Percentiles rank a stretch among this genome's conserved stretches.
Evolutionary conservation across 495 filamentous ascomycete species (phyloP).

Genomic region (Aspergillus haitiensis): DNA sequence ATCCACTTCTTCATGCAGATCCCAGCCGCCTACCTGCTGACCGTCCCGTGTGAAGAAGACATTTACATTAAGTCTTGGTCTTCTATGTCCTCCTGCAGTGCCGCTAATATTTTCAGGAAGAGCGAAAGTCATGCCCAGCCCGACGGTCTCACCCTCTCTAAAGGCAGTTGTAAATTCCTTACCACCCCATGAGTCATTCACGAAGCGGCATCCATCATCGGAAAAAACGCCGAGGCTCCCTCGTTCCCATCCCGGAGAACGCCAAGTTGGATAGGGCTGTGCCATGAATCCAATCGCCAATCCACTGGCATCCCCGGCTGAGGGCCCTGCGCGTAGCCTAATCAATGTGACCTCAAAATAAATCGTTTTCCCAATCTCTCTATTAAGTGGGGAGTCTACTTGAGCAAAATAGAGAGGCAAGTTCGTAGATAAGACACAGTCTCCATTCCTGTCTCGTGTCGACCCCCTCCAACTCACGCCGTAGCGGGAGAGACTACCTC

Average conservation of each 20-base stretch:
- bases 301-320: slow-evolving; percentile 52
- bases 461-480: slow-evolving; percentile 47
- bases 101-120: slow-evolving; percentile 26
- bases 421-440: slow-evolving; percentile 58
- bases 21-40: slow-evolving; percentile 63
- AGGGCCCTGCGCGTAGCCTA: slow-evolving; percentile 39
- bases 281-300: slow-evolving; percentile 78
- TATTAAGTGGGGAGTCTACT: slow-evolving; percentile 64
- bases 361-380: slow-evolving; percentile 56
- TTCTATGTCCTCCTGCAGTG: slow-evolving; percentile 18
- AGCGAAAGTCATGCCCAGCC: slow-evolving; percentile 70
- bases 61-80: slow-evolving; percentile 48
- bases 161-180: slow-evolving; percentile 66
- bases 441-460: slow-evolving; percentile 39
- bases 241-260: slow-evolving; percentile 89
- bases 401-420: slow-evolving; percentile 75
- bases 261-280: slow-evolving; percentile 81
- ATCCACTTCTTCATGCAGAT: slow-evolving; percentile 83
- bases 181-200: slow-evolving; percentile 85
- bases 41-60: slow-evolving; percentile 83
- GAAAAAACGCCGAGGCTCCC: slow-evolving; percentile 83
- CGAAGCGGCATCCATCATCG: slow-evolving; percentile 84
- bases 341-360: slow-evolving; percentile 78
- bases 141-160: slow-evolving; percentile 54
- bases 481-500: slow-evolving; percentile 39